Base-by-base conservation (phyloP, 2,329 filamentous ascomycete genomes). In the Ascochyta clinopodiicola region DNA sequence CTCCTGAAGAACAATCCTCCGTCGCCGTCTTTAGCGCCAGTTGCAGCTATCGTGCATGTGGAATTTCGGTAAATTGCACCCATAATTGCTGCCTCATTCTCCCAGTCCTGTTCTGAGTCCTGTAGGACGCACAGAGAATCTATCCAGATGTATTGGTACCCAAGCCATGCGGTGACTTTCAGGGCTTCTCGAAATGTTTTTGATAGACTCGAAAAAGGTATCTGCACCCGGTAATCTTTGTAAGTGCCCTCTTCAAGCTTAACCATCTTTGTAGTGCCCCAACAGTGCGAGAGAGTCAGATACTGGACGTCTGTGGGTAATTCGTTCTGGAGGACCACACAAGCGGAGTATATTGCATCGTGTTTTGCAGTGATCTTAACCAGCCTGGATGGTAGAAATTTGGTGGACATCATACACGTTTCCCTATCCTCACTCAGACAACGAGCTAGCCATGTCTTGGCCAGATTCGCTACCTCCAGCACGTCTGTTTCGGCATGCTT, bases 91-190 rank as follows among this genome's bases (percentile, higher is more conserved):
- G 44, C 37, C 37, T 59, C 58, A 7, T 22, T 12, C 29, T 35
- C 9, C 56, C 56, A 56, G 24, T 61, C 59, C 34, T 17, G n/a
- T n/a, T n/a, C n/a, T 7, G 47, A 57, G 17, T 61, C 56, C 25
- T 61, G 56, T 1, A 47, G 32, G 19, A 61, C 57, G 34, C 59
- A 61, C 19, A 60, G 27, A 10, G 48, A 44, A 29, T 61, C 59
- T 24, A 61, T 51, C 59, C 59, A 61, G 12, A 61, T 35, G 25
- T 57, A 60, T 13, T 31, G 29, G 21, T 49, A 47, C 4, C 57
- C 57, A 2, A 56, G 42, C 35, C 27, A 46, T 17, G 2, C 10
- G 6, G 42, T 46, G 1, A 39, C 29, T 6, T 44, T 32, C 1
- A 56, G 21, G 6, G 53, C 42, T 2, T 56, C 42, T 29, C 9